Conservation (phyloP, 345 rosid species). For the Cardamine chenopodiifolia region DNA sequence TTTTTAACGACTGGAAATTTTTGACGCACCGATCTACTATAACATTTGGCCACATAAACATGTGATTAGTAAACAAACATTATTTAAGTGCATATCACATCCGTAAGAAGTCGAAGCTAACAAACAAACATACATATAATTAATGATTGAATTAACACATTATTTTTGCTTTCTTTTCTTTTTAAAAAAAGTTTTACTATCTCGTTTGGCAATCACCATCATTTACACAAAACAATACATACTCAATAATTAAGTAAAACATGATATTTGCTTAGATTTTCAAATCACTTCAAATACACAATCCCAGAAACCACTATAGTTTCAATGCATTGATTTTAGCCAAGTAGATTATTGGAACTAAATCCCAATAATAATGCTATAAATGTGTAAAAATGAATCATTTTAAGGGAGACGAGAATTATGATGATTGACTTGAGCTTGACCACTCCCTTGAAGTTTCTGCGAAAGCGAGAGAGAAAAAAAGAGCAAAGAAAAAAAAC, state of each 20-base stretch:
- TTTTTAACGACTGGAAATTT: no score
- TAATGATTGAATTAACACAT: not conserved
- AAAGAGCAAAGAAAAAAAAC: not conserved
- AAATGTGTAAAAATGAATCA: not conserved
- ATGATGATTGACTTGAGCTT: slow-evolving; percentile 40
- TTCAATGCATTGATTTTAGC: not conserved
- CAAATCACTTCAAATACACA: not conserved
- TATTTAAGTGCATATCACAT: no score
- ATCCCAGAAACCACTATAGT: not conserved
- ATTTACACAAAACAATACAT: not conserved
- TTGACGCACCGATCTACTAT: no score
- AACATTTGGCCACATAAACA: no score
- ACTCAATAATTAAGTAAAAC: not conserved
- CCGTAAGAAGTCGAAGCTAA: no score
- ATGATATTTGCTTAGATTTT: not conserved
- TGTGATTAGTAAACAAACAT: no score
- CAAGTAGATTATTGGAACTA: not conserved
- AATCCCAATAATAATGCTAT: not conserved
- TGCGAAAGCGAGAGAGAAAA: not conserved
- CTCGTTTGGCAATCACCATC: not conserved
- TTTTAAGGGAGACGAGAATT: slow-evolving; percentile 10
- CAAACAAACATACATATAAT: no score
- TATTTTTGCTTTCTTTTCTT: no score
- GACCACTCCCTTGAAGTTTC: not conserved
- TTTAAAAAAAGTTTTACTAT: no score